Evolutionary conservation across 805 yeast genomes (phyloP), one percentile per base, ranked within the genome.

Genomic region (Pichia paraexigua): DNA sequence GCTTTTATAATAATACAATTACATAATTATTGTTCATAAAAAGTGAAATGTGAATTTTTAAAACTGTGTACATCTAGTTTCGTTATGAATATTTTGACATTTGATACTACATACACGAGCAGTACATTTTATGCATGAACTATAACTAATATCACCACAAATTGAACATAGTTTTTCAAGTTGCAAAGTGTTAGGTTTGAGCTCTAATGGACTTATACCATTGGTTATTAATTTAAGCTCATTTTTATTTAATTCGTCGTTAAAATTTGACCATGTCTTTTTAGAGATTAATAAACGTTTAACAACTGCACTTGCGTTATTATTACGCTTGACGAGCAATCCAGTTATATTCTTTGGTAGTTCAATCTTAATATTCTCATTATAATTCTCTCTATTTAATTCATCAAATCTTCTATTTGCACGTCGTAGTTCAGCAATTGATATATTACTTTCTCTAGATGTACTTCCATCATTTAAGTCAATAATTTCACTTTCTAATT

Each of bases 141-240:
- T 69, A 41, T 66, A 73, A 41, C 74, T 64, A 8, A 69, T 64
- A 46, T 72, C 72, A 2, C 78, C 78, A 61, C 78, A 74, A 9
- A 74, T 72, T 0, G 76, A 67, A 50, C 78, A 74, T 11, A 74
- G 60, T 46, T 73, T 72, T 60, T 71, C 72, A 41, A 65, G 59
- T 17, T 67, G 65, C 13, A 67, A 65, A 43, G 62, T 58, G 45
- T 68, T 63, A 3, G 67, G 63, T 48, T 59, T 60, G 43, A 66
- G 69, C 52, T 67, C 70, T 5, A 67, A 53, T n/a, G 58, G 53
- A 20, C 55, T 43, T 18, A 35, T 49, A 20, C 49, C 52, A 21
- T 43, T 51, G 18, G 59, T 60, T 10, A 68, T 62, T 47, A 67
- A 53, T 30, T 62, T 53, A 46, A 70, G 57, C 24, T 68, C 67